phyloP scores from a whole-genome alignment of 495 filamentous ascomycete genomes.

The Aspergillus egyptiacus region DNA sequence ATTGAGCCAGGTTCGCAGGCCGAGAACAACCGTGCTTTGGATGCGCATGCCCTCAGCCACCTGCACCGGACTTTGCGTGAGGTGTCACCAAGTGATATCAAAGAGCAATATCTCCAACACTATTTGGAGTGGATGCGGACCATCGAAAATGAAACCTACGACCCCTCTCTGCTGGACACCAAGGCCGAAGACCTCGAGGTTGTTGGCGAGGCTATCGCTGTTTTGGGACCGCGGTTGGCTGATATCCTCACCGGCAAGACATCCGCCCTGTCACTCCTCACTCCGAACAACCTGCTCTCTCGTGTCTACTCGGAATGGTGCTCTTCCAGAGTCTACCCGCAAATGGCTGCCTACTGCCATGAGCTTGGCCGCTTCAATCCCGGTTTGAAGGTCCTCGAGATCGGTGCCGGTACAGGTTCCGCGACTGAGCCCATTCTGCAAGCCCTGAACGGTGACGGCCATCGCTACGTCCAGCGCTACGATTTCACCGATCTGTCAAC shows the following conservation, averaged over 20 bases:
- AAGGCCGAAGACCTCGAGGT: slow-evolving; percentile 1
- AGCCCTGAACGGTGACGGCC: slow-evolving; percentile 1
- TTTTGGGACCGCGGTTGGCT: slow-evolving; percentile 1
- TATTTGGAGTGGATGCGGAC: slow-evolving; percentile 9
- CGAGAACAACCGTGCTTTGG: background rate
- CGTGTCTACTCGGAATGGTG: slow-evolving; percentile 6
- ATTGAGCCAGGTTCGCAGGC: background rate
- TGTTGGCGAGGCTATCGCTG: slow-evolving; percentile 2
- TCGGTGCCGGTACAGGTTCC: slow-evolving; percentile 7
- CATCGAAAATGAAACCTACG: background rate
- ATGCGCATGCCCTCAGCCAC: background rate
- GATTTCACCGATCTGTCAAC: slow-evolving; percentile 9
- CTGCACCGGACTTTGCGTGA: slow-evolving; percentile 1
- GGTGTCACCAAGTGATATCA: background rate
- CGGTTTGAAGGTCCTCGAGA: slow-evolving; percentile 3
- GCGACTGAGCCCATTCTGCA: slow-evolving; percentile 6
- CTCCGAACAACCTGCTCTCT: slow-evolving; percentile 1
- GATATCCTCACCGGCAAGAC: slow-evolving; percentile 6
- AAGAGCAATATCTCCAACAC: background rate
- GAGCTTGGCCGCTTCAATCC: slow-evolving; percentile 6
- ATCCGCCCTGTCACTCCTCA: slow-evolving; percentile 3
- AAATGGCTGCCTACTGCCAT: slow-evolving; percentile 7
- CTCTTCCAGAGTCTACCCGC: slow-evolving; percentile 1
- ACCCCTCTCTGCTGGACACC: background rate
- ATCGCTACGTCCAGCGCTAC: background rate